phyloP scores from a whole-genome alignment of 352 stramenopile species.

The Phytophthora meadii region DNA sequence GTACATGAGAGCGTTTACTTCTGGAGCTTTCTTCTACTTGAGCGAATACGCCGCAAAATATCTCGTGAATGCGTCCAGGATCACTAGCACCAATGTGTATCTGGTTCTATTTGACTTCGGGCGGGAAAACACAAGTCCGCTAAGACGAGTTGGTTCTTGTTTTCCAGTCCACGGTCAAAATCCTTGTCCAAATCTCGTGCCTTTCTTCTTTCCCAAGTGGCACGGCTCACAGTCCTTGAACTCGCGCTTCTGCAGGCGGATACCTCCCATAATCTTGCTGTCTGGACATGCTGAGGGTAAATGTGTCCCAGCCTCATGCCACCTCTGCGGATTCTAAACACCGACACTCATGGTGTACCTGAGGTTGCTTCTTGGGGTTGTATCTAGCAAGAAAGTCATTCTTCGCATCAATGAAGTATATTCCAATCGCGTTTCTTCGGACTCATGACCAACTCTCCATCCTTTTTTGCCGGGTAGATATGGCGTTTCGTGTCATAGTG shows the following conservation, averaged over 20 bases:
- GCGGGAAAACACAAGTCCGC: background rate
- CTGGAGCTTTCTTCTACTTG: background rate
- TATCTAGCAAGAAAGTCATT: background rate
- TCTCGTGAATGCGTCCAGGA: background rate
- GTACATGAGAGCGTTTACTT: background rate
- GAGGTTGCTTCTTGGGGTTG: background rate
- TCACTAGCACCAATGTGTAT: background rate
- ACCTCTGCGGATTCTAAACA: constrained; percentile 1
- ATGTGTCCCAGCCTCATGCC: constrained; percentile 10
- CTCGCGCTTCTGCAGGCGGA: background rate
- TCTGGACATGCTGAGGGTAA: background rate
- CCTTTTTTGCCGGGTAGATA: no score
- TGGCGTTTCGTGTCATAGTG: no score
- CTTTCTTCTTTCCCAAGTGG: background rate
- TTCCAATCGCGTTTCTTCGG: no score
- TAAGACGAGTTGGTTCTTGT: background rate
- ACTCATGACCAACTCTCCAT: no score
- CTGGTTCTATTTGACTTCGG: background rate
- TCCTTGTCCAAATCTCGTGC: background rate
- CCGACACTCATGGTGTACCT: background rate
- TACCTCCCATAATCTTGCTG: background rate
- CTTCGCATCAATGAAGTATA: background rate
- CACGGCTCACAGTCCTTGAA: background rate
- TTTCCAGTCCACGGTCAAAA: background rate
- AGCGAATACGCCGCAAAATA: background rate